Conservation (phyloP, 225 moss, liverwort and hornwort species). For the Physcomitrellopsis africana region DNA sequence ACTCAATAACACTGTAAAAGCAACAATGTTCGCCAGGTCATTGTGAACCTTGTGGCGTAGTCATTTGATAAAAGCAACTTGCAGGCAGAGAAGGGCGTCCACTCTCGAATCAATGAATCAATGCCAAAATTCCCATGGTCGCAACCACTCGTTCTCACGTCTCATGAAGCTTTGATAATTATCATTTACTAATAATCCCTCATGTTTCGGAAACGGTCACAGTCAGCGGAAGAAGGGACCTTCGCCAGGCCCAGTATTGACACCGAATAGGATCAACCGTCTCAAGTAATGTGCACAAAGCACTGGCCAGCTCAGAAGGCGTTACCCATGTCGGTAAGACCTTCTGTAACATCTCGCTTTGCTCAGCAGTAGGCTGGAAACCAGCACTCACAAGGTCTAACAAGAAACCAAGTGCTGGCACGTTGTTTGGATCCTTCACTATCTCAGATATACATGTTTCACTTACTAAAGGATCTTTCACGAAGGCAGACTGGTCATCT, state of each 20-base stretch:
- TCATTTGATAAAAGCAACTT: not conserved
- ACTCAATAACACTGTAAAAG: too few species aligned
- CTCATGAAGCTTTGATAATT: not conserved
- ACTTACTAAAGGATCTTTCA: slow-evolving; percentile 48
- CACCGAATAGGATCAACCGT: slow-evolving; percentile 73
- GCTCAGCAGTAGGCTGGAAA: slow-evolving; percentile 58
- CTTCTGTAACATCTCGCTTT: slow-evolving; percentile 39
- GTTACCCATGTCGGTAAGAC: slow-evolving; percentile 56
- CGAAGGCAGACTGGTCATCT: slow-evolving; percentile 61
- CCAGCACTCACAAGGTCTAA: slow-evolving; percentile 83
- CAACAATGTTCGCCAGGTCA: not conserved
- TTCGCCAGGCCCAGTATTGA: slow-evolving; percentile 86
- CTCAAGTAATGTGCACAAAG: slow-evolving; percentile 65
- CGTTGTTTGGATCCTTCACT: slow-evolving; percentile 45
- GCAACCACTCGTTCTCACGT: not conserved
- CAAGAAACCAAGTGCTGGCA: slow-evolving; percentile 71
- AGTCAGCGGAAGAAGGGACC: slow-evolving; percentile 57
- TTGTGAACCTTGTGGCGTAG: not conserved
- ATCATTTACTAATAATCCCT: not conserved
- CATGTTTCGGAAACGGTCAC: slow-evolving; percentile 20
- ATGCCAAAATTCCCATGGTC: not conserved
- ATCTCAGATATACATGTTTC: slow-evolving; percentile 68
- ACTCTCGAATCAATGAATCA: not conserved
- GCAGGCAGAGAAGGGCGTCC: not conserved
- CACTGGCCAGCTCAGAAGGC: slow-evolving; percentile 61